Evolutionary conservation across 192 early-diverging fungal genomes (phyloP), one percentile per base, ranked within the genome.

Genomic region (Helicostylum pulchrum): DNA sequence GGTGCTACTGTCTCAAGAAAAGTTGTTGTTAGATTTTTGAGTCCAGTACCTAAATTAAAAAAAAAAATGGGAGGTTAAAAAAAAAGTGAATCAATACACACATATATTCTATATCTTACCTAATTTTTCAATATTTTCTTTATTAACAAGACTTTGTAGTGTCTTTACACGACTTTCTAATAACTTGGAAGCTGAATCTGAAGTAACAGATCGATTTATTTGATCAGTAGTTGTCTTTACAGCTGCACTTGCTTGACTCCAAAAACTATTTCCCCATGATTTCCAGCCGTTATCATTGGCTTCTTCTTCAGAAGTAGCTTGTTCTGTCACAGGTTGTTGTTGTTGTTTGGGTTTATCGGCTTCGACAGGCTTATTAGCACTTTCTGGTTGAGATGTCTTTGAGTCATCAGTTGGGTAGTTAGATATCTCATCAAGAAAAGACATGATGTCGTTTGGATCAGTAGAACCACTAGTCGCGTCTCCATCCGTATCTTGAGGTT

Each of bases 91-190:
- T 19, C 39, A 46, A n/a, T 43, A 46, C 23, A 30, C 11, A 45
- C 44, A 64, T 12, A 59, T 30, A 59, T 26, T 2, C 39, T 59
- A 20, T 43, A 3, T 42, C 12, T 34, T 74, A 83, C 81, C 77
- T 62, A 85, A 71, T 63, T 85, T 85, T 47, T 77, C 79, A 73
- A 85, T 83, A 61, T 77, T 79, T 48, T 85, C 83, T 9, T 78
- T 80, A 57, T 78, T 85, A 0, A 85, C 81, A 42, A 80, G 70
- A 5, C 52, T 55, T 30, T 71, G 68, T 0, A 75, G 23, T 11
- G 73, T 71, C 55, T 82, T 82, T 12, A 85, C 77, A 44, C 74
- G 77, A 47, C 78, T 77, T 62, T 85, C 83, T 3, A 73, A 30
- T 1, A 83, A 54, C 31, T 72, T 78, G 44, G 72, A 73, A 31